Percentiles rank a stretch among this genome's conserved stretches.
phyloP scores from a whole-genome alignment of 257 asterid species.

The Nicotiana noctiflora region DNA sequence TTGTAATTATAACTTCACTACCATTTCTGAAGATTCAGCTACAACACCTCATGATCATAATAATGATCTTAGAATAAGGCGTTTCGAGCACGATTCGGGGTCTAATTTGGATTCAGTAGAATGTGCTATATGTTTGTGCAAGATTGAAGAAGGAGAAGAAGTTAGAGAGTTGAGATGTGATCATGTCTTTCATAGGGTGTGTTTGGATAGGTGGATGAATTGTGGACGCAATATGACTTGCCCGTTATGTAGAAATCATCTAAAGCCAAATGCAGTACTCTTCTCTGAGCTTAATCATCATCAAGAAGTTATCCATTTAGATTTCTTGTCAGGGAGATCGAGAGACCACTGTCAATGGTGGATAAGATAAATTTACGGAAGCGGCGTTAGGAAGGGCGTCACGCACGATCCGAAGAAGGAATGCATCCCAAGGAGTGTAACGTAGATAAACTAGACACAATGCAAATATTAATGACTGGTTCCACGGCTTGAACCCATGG shows the following conservation, averaged over 20 bases:
- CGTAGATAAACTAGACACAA: too few relatives aligned
- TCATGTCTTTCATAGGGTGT: constrained; percentile 23
- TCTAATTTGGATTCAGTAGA: neutral
- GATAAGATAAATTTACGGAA: neutral
- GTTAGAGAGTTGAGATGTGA: constrained; percentile 16
- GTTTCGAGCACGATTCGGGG: neutral
- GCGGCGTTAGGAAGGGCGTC: too few relatives aligned
- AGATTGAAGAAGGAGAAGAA: constrained; percentile 20
- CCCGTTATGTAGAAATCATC: constrained; percentile 21
- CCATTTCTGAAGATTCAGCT: neutral
- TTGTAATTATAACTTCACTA: neutral
- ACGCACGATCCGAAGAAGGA: too few relatives aligned
- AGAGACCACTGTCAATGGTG: neutral
- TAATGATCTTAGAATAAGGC: neutral
- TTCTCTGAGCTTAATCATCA: neutral
- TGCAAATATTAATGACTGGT: too few relatives aligned
- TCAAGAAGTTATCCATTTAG: neutral
- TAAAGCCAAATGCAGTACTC: neutral
- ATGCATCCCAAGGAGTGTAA: too few relatives aligned
- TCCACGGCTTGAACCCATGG: too few relatives aligned
- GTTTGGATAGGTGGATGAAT: constrained; percentile 26
- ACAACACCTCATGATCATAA: neutral
- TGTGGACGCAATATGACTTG: constrained; percentile 15
- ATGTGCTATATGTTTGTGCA: constrained; percentile 19
- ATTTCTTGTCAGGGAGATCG: neutral